Percentiles rank a stretch among this genome's conserved stretches.
These are phyloP conservation scores for Lodderomyces oxycetoniae DNA, from an alignment of 1,139 yeast genomes.

Conservation along the genomic window DNA sequence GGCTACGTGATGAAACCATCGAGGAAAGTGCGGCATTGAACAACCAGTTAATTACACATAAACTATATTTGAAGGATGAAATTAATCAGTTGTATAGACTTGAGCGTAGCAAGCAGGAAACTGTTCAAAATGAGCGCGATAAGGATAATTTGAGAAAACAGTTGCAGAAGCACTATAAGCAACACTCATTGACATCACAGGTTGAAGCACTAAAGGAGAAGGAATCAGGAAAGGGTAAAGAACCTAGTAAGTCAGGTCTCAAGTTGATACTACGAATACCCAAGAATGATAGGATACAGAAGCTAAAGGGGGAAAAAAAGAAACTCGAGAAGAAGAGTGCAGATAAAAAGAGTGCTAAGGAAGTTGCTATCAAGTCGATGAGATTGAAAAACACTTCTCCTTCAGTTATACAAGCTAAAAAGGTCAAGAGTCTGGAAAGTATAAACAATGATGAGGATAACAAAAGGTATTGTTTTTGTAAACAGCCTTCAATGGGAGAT, in stretches of 20 bases:
- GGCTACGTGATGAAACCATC: conserved; percentile 24
- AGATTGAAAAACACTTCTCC: background rate
- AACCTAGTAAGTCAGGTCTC: conserved; percentile 16
- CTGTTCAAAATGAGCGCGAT: conserved; percentile 8
- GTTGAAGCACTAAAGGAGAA: conserved; percentile 34
- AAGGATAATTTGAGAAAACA: conserved; percentile 26
- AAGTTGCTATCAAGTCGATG: background rate
- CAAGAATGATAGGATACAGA: conserved; percentile 9
- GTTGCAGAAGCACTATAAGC: conserved; percentile 31
- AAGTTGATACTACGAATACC: conserved; percentile 31
- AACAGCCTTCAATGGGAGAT: conserved; percentile 42
- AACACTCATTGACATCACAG: conserved; percentile 37
- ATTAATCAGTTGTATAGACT: conserved; percentile 22
- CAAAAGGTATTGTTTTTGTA: conserved; percentile 38
- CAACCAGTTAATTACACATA: conserved; percentile 33
- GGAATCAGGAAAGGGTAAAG: too few relatives aligned
- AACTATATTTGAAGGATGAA: conserved; percentile 26
- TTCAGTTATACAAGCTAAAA: conserved; percentile 4
- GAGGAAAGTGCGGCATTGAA: conserved; percentile 33
- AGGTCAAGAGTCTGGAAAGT: conserved; percentile 5
- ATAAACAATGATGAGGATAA: conserved; percentile 21
- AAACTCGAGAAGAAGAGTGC: conserved; percentile 1
- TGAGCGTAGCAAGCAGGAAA: background rate
- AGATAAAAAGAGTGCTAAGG: background rate
- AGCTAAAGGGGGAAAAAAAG: conserved; percentile 9